Percentiles rank a stretch among this genome's conserved stretches.
phyloP scores from a whole-genome alignment of 306 rosid genomes.

The Arachis stenosperma region DNA sequence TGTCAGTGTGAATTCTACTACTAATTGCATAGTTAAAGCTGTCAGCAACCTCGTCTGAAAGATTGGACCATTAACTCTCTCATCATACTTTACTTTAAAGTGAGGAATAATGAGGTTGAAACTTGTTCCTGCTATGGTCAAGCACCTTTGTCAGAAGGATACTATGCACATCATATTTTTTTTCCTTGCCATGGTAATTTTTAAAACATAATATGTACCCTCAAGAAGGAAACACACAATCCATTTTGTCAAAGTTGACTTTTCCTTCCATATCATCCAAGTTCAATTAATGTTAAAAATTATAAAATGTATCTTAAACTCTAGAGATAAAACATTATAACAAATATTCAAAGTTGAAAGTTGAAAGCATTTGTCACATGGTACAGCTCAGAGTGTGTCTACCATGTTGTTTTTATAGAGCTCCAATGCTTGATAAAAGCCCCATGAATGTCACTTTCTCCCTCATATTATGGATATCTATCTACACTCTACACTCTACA shows the following conservation, averaged over 20 bases:
- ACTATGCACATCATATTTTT: neutral
- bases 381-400: conserved; percentile 45
- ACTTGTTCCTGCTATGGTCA: conserved; percentile 25
- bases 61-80: conserved; percentile 15
- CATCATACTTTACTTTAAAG: conserved; percentile 9
- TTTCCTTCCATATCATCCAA: conserved; percentile 1
- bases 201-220: conserved; percentile 1
- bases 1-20: conserved; percentile 1
- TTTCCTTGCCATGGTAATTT: conserved; percentile 25
- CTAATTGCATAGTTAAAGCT: conserved; percentile 24
- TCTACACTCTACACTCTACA: conserved; percentile 17
- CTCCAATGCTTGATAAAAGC: conserved; percentile 43
- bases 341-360: conserved; percentile 28
- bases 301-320: no score
- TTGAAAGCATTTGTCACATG: conserved; percentile 46
- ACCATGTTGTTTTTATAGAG: conserved; percentile 31
- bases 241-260: conserved; percentile 37
- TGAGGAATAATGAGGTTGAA: conserved; percentile 36
- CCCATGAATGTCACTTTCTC: conserved; percentile 52
- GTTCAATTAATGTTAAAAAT: no score
- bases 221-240: conserved; percentile 28
- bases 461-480: conserved; percentile 38
- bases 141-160: conserved; percentile 45
- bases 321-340: no score
- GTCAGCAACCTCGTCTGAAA: conserved; percentile 26